Base-by-base conservation (phyloP, 2,329 filamentous ascomycete species). In the Elsinoe necatrix region DNA sequence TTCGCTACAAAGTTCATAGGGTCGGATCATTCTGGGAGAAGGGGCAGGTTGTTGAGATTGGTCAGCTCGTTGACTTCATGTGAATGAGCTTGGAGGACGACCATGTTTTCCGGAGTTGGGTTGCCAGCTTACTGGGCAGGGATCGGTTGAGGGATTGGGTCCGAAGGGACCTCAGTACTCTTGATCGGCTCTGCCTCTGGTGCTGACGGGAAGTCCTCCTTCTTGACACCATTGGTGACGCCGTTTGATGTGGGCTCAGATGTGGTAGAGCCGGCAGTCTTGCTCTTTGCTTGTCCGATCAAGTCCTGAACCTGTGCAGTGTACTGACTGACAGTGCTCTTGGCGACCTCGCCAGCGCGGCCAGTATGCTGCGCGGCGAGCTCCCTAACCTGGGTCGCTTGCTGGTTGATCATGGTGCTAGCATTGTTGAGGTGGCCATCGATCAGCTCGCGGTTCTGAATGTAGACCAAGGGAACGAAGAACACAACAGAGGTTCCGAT, bases 401-500 rank as follows among this genome's bases (percentile, higher is more conserved):
- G 82, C 64, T 78, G 70, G 67, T 74, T 77, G 64, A 82, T 72
- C 60, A 83, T 69, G 55, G 77, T 68, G 64, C 77, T 73, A 42
- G 75, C 73, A 63, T 81, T 75, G 63, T 76, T 71, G 52, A 85
- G 71, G 63, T 84, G 80, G 57, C 73, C 72, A 63, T 85, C 82
- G 62, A 85, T 84, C 62, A 81, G 65, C 62, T 84, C 80, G 65
- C 80, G 79, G 76, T 85, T 84, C 73, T 76, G 77, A 65, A 84
- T 76, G 73, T 85, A 85, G 67, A 82, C 64, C 58, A 85, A 74
- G 54, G 82, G 82, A 41, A 73, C 77, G 56, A 84, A 72, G 73
- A 81, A 85, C 65, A 79, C 70, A 61, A 78, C 68, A 57, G 75
- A 73, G 59, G 79, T 80, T 56, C 72, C 75, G 65, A 84, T 74